Base-by-base conservation (phyloP, 2,329 filamentous ascomycete species). In the Diaporthe sp. region DNA sequence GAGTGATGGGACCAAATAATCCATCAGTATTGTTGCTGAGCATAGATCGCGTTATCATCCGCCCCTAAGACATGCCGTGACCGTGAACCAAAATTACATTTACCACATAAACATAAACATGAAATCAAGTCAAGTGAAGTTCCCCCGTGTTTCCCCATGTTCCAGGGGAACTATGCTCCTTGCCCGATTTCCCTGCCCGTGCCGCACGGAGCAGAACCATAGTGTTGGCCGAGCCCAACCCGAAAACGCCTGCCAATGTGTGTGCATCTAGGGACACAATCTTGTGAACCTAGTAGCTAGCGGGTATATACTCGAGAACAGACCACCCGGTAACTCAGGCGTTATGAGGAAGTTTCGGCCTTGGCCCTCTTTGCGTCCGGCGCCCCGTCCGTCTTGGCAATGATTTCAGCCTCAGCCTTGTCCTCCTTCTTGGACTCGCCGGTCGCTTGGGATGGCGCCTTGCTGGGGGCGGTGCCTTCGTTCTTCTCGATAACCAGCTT, bases 401-500 rank as follows among this genome's bases (percentile, higher is more conserved):
- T 65, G 53, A 76, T 78, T 72, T 81, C 80, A 53, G 79, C 77
- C 74, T 81, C 80, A 59, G 81, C 81, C 75, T 81, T 83, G 34
- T 73, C 78, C 75, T 78, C 83, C 84, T 85, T 83, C 73, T 88
- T 87, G 78, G 90, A 89, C 78, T 89, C 89, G 79, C 89, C 85
- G 71, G 90, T 82, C 75, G 87, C 85, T 46, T 87, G 82, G 61
- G 90, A 84, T 75, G 89, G 85, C 53, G 84, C 83, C 59, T 90
- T 89, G 79, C 86, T 88, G 28, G 58, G 55, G 19, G 25, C 39
- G n/a, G 57, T 37, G 78, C 88, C 88, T 77, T 93, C 93, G 79
- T 95, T 94, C 88, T 96, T 96, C 84, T 96, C 94, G 69, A 94
- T 94, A 62, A 96, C 91, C 51, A 95, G 87, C 82, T 94, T 93